Evolutionary conservation across 345 rosid genomes (phyloP).

Genomic region (Citrus mangshanensis): DNA sequence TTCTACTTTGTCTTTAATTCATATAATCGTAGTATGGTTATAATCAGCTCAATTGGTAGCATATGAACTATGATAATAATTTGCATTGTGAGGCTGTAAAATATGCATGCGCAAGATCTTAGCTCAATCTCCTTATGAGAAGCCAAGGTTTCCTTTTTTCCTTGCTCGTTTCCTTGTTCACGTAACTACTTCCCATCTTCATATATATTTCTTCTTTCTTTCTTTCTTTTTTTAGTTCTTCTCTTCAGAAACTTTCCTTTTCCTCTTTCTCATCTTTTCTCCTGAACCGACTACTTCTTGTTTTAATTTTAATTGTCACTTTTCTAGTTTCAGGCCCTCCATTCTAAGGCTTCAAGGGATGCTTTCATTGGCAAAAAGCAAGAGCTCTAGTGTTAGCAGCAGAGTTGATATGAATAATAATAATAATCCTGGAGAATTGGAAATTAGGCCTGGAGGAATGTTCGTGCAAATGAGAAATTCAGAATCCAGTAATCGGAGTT

Average conservation of each 20-base stretch:
- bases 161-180: constrained; percentile 2
- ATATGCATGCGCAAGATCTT: neutral
- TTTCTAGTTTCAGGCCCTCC: neutral
- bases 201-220: neutral
- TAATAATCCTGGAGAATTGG: constrained; percentile 37
- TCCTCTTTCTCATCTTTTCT: neutral
- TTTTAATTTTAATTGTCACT: neutral
- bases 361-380: neutral
- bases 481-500: constrained; percentile 21
- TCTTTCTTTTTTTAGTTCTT: constrained; percentile 6
- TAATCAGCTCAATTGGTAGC: neutral
- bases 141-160: neutral
- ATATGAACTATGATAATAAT: neutral
- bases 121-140: neutral
- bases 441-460: constrained; percentile 67
- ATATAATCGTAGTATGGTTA: too few relatives aligned
- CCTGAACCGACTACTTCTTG: neutral
- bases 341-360: neutral
- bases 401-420: neutral
- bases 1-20: neutral
- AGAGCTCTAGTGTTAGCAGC: constrained; percentile 9
- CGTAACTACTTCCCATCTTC: neutral
- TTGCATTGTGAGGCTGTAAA: neutral
- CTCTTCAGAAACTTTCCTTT: constrained; percentile 18
- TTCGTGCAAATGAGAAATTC: constrained; percentile 49